Evolutionary conservation across 331 rosid genomes (phyloP).

Genomic region (Erythrophleum ivorense): DNA sequence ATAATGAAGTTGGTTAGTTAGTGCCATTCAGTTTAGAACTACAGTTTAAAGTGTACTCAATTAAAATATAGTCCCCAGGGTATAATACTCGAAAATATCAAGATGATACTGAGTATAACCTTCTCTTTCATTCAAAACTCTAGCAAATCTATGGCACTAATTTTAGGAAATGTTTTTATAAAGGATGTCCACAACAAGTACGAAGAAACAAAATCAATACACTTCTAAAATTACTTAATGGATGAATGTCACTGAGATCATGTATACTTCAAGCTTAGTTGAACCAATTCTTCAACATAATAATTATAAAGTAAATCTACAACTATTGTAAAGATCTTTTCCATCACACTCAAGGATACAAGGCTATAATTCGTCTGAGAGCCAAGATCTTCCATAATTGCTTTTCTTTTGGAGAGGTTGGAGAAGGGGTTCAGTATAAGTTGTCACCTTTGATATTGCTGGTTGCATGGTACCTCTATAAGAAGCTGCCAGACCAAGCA

Average conservation of each 20-base stretch:
- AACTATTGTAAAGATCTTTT: constrained; percentile 24
- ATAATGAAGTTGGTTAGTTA: not conserved
- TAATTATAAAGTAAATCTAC: not conserved
- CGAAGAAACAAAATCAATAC: not conserved
- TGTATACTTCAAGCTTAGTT: not conserved
- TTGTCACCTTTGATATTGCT: constrained; percentile 82
- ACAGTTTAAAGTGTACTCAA: not conserved
- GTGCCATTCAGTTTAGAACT: too few species aligned
- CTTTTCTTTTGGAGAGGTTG: not conserved
- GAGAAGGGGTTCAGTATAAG: not conserved
- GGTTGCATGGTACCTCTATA: constrained; percentile 97
- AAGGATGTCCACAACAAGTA: not conserved
- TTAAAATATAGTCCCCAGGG: not conserved
- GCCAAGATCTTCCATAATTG: constrained; percentile 21
- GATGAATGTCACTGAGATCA: not conserved
- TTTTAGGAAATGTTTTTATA: not conserved
- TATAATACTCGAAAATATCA: not conserved
- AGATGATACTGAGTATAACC: not conserved
- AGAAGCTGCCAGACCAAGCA: constrained; percentile 98
- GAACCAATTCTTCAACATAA: not conserved
- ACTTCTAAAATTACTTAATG: not conserved
- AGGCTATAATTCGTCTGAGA: not conserved
- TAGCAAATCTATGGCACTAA: not conserved
- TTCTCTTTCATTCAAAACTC: not conserved
- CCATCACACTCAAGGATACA: constrained; percentile 27